Percentiles rank a stretch among this genome's conserved stretches.
Evolutionary conservation across 148 eudicot genomes (phyloP).

Genomic region (Pouteria glomerata): DNA sequence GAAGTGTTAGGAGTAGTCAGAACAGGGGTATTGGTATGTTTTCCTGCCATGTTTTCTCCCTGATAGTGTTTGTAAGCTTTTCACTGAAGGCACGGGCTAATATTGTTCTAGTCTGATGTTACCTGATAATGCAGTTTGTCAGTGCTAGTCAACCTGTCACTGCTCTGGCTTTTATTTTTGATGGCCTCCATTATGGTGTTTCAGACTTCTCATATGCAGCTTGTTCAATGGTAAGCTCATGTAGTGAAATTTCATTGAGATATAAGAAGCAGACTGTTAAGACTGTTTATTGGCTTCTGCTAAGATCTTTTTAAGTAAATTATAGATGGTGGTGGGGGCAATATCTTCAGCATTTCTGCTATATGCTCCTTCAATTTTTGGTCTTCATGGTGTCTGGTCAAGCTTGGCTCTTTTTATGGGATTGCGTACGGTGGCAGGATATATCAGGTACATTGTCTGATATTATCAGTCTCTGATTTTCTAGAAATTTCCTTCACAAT

Average conservation of each 20-base stretch:
- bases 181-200: constrained; percentile 88
- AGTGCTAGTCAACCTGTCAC: constrained; percentile 88
- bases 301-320: constrained; percentile 4
- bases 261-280: not conserved
- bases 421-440: constrained; percentile 68
- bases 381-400: constrained; percentile 89
- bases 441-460: constrained; percentile 44
- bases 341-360: constrained; percentile 67
- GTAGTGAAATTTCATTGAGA: not conserved
- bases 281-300: not conserved
- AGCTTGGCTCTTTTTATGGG: constrained; percentile 87
- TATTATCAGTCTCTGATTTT: not conserved
- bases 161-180: constrained; percentile 85
- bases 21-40: constrained; percentile 69
- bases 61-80: not conserved
- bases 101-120: not conserved
- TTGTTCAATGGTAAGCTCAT: constrained; percentile 61
- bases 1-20: constrained; percentile 59
- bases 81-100: not conserved
- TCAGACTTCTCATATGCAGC: constrained; percentile 90
- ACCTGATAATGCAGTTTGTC: constrained; percentile 59
- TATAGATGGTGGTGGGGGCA: constrained; percentile 70
- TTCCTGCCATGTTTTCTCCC: not conserved
- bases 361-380: constrained; percentile 55
- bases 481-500: not conserved